Conservation (phyloP, 208 protist genomes). For the Acanthamoeba castellanii region DNA sequence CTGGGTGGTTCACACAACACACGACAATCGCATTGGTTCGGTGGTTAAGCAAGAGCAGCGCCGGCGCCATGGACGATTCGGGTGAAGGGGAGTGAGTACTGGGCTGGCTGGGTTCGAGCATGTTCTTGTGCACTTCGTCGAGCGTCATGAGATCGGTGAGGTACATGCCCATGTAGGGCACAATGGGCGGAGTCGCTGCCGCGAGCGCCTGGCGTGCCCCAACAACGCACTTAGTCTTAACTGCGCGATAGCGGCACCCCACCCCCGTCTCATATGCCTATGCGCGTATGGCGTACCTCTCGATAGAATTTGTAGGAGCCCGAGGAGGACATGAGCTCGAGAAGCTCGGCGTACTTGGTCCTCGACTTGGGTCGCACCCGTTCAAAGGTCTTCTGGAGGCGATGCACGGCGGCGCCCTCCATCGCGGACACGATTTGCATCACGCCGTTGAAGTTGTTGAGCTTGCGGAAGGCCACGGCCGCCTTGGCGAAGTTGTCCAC, state of each 20-base stretch:
- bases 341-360: constrained; percentile 60
- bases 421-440: constrained; percentile 60
- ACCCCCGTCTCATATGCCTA: not conserved
- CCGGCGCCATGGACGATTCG: not conserved
- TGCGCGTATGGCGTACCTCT: not conserved
- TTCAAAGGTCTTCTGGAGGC: constrained; percentile 52
- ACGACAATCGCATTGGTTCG: not conserved
- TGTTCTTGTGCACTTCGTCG: constrained; percentile 58
- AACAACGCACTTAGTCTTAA: not conserved
- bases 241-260: not conserved
- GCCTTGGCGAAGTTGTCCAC: constrained; percentile 53
- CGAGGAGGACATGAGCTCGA: not conserved
- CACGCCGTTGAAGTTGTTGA: constrained; percentile 60
- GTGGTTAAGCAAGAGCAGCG: not conserved
- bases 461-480: constrained; percentile 53
- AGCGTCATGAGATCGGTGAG: constrained; percentile 55
- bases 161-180: constrained; percentile 70
- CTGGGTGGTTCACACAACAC: not conserved
- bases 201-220: not conserved
- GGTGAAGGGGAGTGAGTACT: not conserved
- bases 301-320: constrained; percentile 55
- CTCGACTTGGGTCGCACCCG: constrained; percentile 3
- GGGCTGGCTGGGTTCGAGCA: constrained; percentile 23
- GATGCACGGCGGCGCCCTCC: constrained; percentile 55
- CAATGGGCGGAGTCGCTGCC: not conserved